Conservation (phyloP, 768 basidiomycete genomes). For the Lentinus tigrinus region DNA sequence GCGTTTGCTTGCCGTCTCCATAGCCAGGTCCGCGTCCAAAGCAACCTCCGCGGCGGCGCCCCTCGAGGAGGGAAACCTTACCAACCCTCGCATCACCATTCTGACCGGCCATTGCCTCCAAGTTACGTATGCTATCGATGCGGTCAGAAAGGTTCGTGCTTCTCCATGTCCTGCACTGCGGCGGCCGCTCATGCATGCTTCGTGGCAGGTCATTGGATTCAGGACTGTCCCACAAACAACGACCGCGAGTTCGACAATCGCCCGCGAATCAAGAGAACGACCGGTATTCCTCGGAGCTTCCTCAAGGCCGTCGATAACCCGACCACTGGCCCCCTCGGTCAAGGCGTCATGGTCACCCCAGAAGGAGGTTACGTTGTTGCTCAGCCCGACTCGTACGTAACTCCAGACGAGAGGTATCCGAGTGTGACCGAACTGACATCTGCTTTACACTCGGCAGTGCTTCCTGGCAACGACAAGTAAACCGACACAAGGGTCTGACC, state of each 20-base stretch:
- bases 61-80: conserved; percentile 56
- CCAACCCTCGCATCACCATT: conserved; percentile 50
- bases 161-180: neutral
- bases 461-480: conserved; percentile 92
- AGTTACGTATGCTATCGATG: conserved; percentile 99
- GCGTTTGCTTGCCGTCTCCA: conserved; percentile 28
- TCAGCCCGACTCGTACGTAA: conserved; percentile 88
- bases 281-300: conserved; percentile 97
- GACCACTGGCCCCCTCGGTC: conserved; percentile 62
- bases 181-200: conserved; percentile 4
- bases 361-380: conserved; percentile 98
- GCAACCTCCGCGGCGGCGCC: conserved; percentile 64
- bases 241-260: conserved; percentile 93
- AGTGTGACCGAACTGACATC: neutral
- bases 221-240: conserved; percentile 97
- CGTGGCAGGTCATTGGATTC: conserved; percentile 93
- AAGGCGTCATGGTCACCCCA: conserved; percentile 97
- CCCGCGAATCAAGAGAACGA: conserved; percentile 95
- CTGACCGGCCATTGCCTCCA: conserved; percentile 80
- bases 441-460: conserved; percentile 55
- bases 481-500: conserved; percentile 76
- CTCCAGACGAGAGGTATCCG: neutral
- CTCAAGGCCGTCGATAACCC: conserved; percentile 94
- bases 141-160: conserved; percentile 84
- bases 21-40: conserved; percentile 70